Conservation (phyloP, 2,329 filamentous ascomycete species). For the Camptophora hylomeconis region DNA sequence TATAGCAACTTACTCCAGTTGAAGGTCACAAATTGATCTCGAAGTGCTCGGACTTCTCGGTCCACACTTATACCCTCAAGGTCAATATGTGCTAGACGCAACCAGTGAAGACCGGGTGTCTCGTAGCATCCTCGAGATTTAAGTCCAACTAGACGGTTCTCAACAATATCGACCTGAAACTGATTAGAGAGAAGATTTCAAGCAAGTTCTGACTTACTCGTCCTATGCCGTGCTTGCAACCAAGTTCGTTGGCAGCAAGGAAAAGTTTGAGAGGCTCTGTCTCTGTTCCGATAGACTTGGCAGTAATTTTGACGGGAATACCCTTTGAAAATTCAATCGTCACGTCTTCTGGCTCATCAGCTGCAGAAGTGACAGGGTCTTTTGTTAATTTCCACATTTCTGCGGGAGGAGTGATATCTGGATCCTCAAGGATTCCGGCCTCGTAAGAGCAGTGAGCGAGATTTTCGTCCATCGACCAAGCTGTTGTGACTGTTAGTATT, state of each 20-base stretch:
- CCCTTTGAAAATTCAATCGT: conserved; percentile 61
- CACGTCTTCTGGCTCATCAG: conserved; percentile 58
- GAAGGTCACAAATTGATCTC: conserved; percentile 58
- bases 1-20: conserved; percentile 46
- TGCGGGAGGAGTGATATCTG: conserved; percentile 46
- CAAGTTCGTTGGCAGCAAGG: conserved; percentile 42
- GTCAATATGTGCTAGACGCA: conserved; percentile 46
- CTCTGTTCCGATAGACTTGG: conserved; percentile 44
- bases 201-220: too few relatives aligned
- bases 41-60: conserved; percentile 53
- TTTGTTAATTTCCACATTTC: conserved; percentile 69
- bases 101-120: conserved; percentile 44
- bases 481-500: conserved; percentile 38
- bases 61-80: conserved; percentile 56
- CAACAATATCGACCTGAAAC: conserved; percentile 79
- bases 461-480: conserved; percentile 57
- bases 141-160: conserved; percentile 67
- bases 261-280: conserved; percentile 63
- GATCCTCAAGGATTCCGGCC: conserved; percentile 57
- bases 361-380: conserved; percentile 25
- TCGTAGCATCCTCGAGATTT: conserved; percentile 77
- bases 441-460: conserved; percentile 55
- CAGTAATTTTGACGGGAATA: conserved; percentile 55
- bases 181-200: too few relatives aligned
- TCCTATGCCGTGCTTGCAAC: conserved; percentile 59